Evolutionary conservation across 2,329 filamentous ascomycete genomes (phyloP), one percentile per base, ranked within the genome.

Genomic region (Penicillium sp.): DNA sequence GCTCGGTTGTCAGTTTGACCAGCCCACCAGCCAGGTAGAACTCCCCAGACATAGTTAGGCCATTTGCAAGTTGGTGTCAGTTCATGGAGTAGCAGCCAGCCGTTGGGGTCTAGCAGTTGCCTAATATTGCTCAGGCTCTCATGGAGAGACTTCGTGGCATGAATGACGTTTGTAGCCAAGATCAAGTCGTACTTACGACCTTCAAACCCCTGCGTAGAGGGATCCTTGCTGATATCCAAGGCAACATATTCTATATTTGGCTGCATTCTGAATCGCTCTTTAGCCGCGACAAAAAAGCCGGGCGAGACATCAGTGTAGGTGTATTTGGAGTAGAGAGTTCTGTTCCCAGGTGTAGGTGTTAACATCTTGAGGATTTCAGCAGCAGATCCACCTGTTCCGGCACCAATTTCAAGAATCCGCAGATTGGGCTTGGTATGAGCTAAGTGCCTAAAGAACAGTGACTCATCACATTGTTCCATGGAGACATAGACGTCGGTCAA

Each of bases 1-100:
- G 41, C 33, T 33, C 71, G 58, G 5, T 57, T 62, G 29, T 74
- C 68, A 8, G 56, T 52, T n/a, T 56, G 62, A 3, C 69, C 69
- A 8, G 66, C 44, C 71, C 70, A 74, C 71, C 71, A 75, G 3
- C 67, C 66, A 0, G 66, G 59, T 0, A 73, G 55, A 11, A 61
- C 43, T 1, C 71, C 73, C 27, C 51, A 50, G 14, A 59, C 14
- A 19, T 43, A 49, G 26, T 51, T 53, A 5, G 48, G 19, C 21
- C 16, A 46, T 29, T 19, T 27, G 6, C 14, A 16, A 5, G 16
- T 49, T 2, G 53, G 24, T 35, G 33, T 50, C 3, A 55, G 41
- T 22, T 63, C 58, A 13, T 55, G 48, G 5, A 61, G 24, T 13
- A 63, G 24, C 5, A 63, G 29, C 14, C 44, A 27, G 10, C 61